A percentile compares a stretch with the other conserved stretches of the same genome.
Evolutionary conservation across 2,329 filamentous ascomycete genomes (phyloP).

Genomic region (Aspergillus clavatus): DNA sequence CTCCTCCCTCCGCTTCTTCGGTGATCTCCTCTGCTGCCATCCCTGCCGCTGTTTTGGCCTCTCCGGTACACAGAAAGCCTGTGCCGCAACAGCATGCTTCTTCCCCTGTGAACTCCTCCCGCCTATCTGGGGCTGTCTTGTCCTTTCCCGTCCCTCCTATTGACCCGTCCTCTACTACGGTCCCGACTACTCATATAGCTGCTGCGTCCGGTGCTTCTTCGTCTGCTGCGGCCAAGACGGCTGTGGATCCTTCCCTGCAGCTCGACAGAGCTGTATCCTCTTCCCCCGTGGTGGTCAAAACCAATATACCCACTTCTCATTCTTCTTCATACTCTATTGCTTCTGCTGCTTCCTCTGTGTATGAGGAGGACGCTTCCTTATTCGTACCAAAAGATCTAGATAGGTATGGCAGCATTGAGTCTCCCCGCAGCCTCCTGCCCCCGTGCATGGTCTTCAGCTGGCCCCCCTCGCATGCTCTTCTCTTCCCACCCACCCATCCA

Average conservation of each 20-base stretch:
- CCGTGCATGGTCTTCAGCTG: too few species aligned
- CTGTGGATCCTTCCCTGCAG: constrained; percentile 9
- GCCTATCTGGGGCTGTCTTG: constrained; percentile 16
- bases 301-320: constrained; percentile 12
- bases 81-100: constrained; percentile 44
- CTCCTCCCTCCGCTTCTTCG: constrained; percentile 15
- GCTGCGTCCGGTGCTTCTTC: constrained; percentile 7
- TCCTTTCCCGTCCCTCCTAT: constrained; percentile 17
- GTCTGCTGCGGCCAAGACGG: constrained; percentile 22
- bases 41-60: constrained; percentile 38
- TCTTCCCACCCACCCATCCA: constrained; percentile 4
- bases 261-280: constrained; percentile 1
- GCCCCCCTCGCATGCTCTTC: too few species aligned
- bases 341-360: constrained; percentile 22
- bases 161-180: neutral
- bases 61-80: constrained; percentile 51
- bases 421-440: constrained; percentile 5
- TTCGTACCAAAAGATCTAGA: constrained; percentile 36
- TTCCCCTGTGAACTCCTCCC: constrained; percentile 37
- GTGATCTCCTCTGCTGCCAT: too few species aligned
- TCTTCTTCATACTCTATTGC: constrained; percentile 18
- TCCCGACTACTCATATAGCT: neutral
- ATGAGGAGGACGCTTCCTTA: constrained; percentile 26
- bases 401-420: constrained; percentile 30
- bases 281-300: neutral